Evolutionary conservation across 2,329 filamentous ascomycete genomes (phyloP).

Genomic region (Drechslera avenae): DNA sequence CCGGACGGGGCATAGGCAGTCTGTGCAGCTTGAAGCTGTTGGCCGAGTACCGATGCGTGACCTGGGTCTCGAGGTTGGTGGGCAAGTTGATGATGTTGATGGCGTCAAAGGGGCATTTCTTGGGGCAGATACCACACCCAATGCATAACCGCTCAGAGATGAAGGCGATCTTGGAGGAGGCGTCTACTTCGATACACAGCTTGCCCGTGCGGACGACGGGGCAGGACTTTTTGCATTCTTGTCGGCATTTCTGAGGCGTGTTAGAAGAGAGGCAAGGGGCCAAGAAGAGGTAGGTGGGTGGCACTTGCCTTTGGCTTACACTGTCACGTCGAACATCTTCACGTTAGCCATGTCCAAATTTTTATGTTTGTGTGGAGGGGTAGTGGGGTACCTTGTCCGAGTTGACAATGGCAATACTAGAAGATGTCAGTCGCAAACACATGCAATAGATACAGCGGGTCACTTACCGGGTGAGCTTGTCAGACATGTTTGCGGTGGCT

Average conservation of each 20-base stretch:
- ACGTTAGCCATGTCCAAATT: slow-evolving; percentile 41
- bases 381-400: slow-evolving; percentile 80
- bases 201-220: slow-evolving; percentile 97
- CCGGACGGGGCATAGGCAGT: slow-evolving; percentile 91
- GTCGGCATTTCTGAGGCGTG: slow-evolving; percentile 82
- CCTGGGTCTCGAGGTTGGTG: slow-evolving; percentile 97
- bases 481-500: slow-evolving; percentile 67
- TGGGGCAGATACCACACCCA: slow-evolving; percentile 98
- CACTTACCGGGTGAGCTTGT: slow-evolving; percentile 90
- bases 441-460: background rate
- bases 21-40: slow-evolving; percentile 99
- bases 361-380: slow-evolving; percentile 47
- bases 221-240: slow-evolving; percentile 99
- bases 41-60: slow-evolving; percentile 97
- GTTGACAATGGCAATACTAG: slow-evolving; percentile 95
- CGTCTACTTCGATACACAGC: slow-evolving; percentile 91
- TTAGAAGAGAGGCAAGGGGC: slow-evolving; percentile 30
- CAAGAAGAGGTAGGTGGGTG: slow-evolving; percentile 1
- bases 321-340: slow-evolving; percentile 59
- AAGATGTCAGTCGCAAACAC: slow-evolving; percentile 21
- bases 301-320: slow-evolving; percentile 81
- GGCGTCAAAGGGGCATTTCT: slow-evolving; percentile 98
- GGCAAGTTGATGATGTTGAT: slow-evolving; percentile 99
- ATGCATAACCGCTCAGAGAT: slow-evolving; percentile 96
- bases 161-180: slow-evolving; percentile 92